phyloP scores from a whole-genome alignment of 1,284 basidiomycete genomes.

The Kalmanozyma brasiliensis region DNA sequence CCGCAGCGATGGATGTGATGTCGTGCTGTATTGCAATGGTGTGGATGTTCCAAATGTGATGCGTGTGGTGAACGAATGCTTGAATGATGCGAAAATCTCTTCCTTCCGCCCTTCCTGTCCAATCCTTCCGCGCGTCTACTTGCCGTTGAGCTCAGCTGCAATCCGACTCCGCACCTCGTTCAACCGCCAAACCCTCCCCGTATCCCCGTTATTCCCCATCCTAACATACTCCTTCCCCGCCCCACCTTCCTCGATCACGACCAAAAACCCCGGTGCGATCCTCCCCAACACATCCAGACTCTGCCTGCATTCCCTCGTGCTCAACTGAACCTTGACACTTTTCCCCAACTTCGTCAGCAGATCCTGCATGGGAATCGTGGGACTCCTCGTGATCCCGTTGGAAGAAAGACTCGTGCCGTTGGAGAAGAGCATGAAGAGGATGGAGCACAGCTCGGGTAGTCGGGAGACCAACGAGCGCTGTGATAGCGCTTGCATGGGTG shows the following conservation, averaged over 20 bases:
- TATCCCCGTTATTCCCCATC: constrained; percentile 16
- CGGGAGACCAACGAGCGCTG: constrained; percentile 46
- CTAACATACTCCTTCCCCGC: constrained; percentile 31
- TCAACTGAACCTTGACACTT: constrained; percentile 48
- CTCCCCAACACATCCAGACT: constrained; percentile 35
- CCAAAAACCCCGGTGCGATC: constrained; percentile 53
- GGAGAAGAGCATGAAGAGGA: constrained; percentile 58
- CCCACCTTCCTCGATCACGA: constrained; percentile 16
- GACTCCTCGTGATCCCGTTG: constrained; percentile 20
- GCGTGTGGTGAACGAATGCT: too few relatives aligned
- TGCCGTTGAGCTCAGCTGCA: constrained; percentile 18
- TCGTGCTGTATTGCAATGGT: too few relatives aligned
- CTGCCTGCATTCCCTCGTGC: constrained; percentile 36
- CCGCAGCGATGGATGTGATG: constrained; percentile 3
- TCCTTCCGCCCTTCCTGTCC: not conserved
- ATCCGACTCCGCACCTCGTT: constrained; percentile 23
- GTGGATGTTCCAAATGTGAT: too few relatives aligned
- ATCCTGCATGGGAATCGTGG: constrained; percentile 47
- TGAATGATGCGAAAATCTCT: too few relatives aligned
- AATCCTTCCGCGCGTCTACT: constrained; percentile 1
- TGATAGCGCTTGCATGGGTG: constrained; percentile 32
- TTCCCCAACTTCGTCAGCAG: constrained; percentile 37
- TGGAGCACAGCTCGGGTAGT: constrained; percentile 47
- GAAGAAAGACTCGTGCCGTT: constrained; percentile 35
- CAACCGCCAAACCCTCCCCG: constrained; percentile 23